Evolutionary conservation across 208 protist genomes (phyloP), one percentile per base, ranked within the genome.

Genomic region (Leishmania mexicana): DNA sequence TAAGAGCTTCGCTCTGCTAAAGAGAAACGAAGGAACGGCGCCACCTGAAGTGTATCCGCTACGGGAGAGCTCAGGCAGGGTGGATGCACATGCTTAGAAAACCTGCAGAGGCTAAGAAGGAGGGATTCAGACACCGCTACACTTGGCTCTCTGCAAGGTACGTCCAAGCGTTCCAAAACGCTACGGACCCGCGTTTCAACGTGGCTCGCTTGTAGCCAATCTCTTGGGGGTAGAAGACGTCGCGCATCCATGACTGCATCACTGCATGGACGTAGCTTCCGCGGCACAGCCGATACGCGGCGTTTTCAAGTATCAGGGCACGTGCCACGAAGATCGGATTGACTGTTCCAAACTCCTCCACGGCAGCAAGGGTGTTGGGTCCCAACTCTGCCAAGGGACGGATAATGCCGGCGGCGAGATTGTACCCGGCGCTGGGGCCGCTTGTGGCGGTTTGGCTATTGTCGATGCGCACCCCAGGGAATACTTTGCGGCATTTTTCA

Each of bases 311-410:
- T 53, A 96, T 85, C 35, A 90, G 40, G 11, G 91, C 86, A 47
- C 93, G 90, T 11, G 83, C 80, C 0, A 96, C 88, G 70, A 94
- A 91, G 64, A 94, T 19, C 8, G 75, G 60, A 71, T 87, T 88
- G 13, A 95, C 83, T 5, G 93, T 98, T 42, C 93, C 93, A 78
- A 98, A 98, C 80, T 93, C 90, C 83, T 98, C 84, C 35, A 85
- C 88, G 72, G 95, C 86, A 47, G 83, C 51, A 19, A 97, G 78
- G 49, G 78, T 87, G 47, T 90, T 88, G 57, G 79, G 75, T 51
- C 88, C 89, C 47, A 96, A 81, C 77, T 90, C 88, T 19, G 78
- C 83, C 3, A 60, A 58, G 21, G 89, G 88, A 21, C 74, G 85
- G 58, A 95, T 84, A 45, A 87, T 82, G 60, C 92, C 95, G n/a